Evolutionary conservation across 1,284 basidiomycete species (phyloP).

Genomic region (Phellinidium pouzarii): DNA sequence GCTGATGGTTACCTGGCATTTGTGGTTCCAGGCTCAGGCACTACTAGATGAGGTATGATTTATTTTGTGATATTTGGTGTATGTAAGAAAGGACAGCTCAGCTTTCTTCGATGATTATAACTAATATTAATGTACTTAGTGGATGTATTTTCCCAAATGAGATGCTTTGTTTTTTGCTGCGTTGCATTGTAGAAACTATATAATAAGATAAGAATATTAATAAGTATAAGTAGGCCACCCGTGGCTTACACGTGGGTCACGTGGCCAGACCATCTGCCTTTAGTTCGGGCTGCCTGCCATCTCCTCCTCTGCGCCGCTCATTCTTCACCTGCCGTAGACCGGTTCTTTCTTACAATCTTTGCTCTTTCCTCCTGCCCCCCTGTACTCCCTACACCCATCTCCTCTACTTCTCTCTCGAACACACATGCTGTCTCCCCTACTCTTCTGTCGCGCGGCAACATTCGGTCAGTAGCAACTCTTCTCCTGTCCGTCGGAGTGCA

Average conservation of each 20-base stretch:
- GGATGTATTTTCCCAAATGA: conserved; percentile 8
- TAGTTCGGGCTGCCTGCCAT: no score
- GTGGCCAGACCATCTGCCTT: no score
- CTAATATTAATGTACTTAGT: conserved; percentile 3
- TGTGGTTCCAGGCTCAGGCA: no score
- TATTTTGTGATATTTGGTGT: not conserved
- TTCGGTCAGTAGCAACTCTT: conserved; percentile 43
- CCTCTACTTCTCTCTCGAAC: conserved; percentile 6
- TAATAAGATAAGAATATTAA: no score
- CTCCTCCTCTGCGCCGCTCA: not conserved
- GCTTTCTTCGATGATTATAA: conserved; percentile 5
- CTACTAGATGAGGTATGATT: not conserved
- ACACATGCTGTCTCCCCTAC: conserved; percentile 29
- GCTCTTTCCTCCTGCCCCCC: not conserved
- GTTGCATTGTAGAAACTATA: no score
- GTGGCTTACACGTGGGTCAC: no score
- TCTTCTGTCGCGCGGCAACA: conserved; percentile 20
- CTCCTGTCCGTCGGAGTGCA: no score
- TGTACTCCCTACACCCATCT: conserved; percentile 1
- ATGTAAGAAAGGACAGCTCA: not conserved
- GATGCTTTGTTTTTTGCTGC: not conserved
- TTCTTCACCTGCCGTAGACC: not conserved
- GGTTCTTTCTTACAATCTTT: not conserved
- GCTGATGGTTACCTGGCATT: no score
- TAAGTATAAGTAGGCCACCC: no score